phyloP scores from a whole-genome alignment of 2,329 filamentous ascomycete species.

The Zymoseptoria crescenta region DNA sequence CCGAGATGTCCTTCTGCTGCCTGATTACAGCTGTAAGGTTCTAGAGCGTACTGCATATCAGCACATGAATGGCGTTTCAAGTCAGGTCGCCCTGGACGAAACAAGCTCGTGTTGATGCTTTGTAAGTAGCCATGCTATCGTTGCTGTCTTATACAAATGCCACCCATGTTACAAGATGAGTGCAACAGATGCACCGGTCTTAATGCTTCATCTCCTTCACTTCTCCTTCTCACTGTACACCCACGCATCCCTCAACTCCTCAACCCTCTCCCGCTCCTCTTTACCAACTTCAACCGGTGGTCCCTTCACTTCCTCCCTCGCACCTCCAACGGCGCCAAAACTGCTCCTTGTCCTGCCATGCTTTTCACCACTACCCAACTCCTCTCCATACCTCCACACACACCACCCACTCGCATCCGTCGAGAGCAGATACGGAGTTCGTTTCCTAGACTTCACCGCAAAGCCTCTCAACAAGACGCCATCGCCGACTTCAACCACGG shows the following conservation, averaged over 20 bases:
- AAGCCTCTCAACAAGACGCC: slow-evolving; percentile 39
- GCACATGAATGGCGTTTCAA: not conserved
- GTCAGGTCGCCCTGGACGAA: too few species aligned
- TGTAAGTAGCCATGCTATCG: not conserved
- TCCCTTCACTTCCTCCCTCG: slow-evolving; percentile 38
- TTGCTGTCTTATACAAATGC: not conserved
- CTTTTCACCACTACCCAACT: slow-evolving; percentile 13
- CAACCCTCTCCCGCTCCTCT: slow-evolving; percentile 37
- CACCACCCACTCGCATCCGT: slow-evolving; percentile 41
- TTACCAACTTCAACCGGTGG: slow-evolving; percentile 40
- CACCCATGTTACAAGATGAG: not conserved
- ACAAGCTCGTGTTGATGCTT: not conserved
- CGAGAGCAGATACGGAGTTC: slow-evolving; percentile 32
- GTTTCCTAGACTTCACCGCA: slow-evolving; percentile 34
- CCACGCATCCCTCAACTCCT: slow-evolving; percentile 37
- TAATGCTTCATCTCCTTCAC: not conserved
- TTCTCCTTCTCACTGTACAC: not conserved
- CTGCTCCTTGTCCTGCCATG: slow-evolving; percentile 18
- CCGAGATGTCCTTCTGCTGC: not conserved
- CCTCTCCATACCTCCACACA: slow-evolving; percentile 34
- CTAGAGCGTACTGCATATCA: not conserved
- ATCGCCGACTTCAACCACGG: slow-evolving; percentile 35
- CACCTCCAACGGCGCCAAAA: slow-evolving; percentile 15
- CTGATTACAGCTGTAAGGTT: not conserved
- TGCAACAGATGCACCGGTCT: not conserved